Evolutionary conservation across 2,329 filamentous ascomycete species (phyloP), one percentile per base, ranked within the genome.

Genomic region (Pseudogymnoascus sp.): DNA sequence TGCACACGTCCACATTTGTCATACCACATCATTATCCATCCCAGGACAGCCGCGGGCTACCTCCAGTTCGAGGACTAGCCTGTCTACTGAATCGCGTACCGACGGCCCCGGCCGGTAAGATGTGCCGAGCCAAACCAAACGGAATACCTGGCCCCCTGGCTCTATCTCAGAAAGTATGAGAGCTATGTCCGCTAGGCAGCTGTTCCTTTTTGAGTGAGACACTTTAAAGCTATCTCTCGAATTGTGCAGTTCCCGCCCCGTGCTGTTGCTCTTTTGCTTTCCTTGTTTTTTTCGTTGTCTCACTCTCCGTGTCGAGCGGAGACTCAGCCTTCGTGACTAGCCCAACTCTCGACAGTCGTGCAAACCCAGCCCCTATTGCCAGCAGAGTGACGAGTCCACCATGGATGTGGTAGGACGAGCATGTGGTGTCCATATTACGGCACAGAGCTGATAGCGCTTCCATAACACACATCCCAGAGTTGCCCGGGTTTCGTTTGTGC

Each of bases 331-430:
- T 56, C 11, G 26, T 33, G 50, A 56, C 50, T 19, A 56, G 31
- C 33, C 6, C 5, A 33, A 11, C 50, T 2, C 50, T 56, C 29
- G n/a, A 5, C 10, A 10, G 50, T 56, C 29, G 50, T 56, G 26
- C 50, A 56, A 56, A 56, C 26, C 33, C 50, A 56, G 26, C 50
- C 50, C 50, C 29, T 33, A 56, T 56, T 19, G 50, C 50, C 50
- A n/a, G 16, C 50, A 8, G 8, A 56, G 50, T 56, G n/a, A 56
- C 26, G 10, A 33, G n/a, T 56, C 7, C 11, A 6, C 5, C 50
- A 1, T 33, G 29, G 16, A 56, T 31, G 50, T 19, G 50, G 29
- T 33, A 10, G 50, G 29, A 33, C 50, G 26, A 56, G 29, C 50
- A 56, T 56, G 50, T 56, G 29, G 50, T 56, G n/a, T 19, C 29